Evolutionary conservation across 257 asterid genomes (phyloP).

Genomic region (Solanum phureja): DNA sequence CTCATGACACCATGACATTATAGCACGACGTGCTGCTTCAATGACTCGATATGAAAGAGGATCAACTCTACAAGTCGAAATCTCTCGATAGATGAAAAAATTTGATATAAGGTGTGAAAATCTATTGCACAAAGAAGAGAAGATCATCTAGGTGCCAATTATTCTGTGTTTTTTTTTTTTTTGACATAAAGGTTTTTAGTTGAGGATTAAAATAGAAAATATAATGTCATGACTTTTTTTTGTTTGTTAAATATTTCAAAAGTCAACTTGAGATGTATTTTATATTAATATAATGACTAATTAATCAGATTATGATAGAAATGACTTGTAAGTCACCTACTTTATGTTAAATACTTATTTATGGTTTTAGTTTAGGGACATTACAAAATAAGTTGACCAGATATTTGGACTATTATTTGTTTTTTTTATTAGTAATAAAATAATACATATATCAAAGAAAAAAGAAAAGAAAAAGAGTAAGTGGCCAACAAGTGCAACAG

Average conservation of each 20-base stretch:
- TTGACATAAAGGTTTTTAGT: neutral
- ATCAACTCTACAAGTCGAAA: too few relatives aligned
- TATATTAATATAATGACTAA: neutral
- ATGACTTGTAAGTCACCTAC: neutral
- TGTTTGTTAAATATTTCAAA: neutral
- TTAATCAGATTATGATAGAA: neutral
- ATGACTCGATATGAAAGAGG: neutral
- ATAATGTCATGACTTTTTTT: neutral
- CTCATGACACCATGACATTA: neutral
- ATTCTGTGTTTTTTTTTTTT: neutral
- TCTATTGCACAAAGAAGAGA: too few relatives aligned
- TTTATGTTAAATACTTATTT: neutral
- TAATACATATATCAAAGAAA: neutral
- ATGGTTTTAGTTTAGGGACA: neutral
- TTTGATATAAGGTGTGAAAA: too few relatives aligned
- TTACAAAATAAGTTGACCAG: neutral
- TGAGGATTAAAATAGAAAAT: neutral
- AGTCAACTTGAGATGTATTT: neutral
- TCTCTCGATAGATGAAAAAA: neutral
- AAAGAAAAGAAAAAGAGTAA: neutral
- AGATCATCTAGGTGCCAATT: neutral
- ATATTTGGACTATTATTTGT: neutral
- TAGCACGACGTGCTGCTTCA: neutral
- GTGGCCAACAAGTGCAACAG: neutral
- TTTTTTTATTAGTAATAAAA: neutral